Conservation (phyloP, 805 yeast genomes). For the Yamadazyma laniorum region DNA sequence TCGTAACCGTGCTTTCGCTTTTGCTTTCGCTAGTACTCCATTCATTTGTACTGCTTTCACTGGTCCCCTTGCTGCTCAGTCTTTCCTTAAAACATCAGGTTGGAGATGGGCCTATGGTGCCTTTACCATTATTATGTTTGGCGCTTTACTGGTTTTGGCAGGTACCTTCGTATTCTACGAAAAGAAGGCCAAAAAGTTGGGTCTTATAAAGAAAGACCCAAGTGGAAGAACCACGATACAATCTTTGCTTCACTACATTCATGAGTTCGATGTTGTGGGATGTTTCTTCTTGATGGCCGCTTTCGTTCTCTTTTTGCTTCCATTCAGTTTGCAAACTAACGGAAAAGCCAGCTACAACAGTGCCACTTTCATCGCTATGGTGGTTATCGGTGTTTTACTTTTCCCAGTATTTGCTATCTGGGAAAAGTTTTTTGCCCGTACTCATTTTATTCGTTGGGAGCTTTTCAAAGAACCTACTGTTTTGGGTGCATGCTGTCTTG, state of each 20-base stretch:
- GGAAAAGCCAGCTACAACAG: slow-evolving; percentile 34
- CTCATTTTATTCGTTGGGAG: slow-evolving; percentile 23
- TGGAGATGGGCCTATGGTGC: slow-evolving; percentile 59
- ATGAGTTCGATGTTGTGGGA: slow-evolving; percentile 42
- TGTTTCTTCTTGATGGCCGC: slow-evolving; percentile 37
- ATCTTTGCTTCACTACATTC: slow-evolving; percentile 27
- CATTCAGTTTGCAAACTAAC: slow-evolving; percentile 32
- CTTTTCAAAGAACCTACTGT: slow-evolving; percentile 23
- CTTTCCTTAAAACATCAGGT: slow-evolving; percentile 27
- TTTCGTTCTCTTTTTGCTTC: slow-evolving; percentile 37
- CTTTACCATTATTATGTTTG: slow-evolving; percentile 47
- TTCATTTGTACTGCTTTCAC: slow-evolving; percentile 43
- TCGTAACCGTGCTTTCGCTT: slow-evolving; percentile 23
- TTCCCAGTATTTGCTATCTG: slow-evolving; percentile 14
- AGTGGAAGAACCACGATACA: slow-evolving; percentile 6
- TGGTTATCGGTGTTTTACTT: slow-evolving; percentile 35
- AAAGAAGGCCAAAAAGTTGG: slow-evolving; percentile 24
- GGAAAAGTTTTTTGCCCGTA: slow-evolving; percentile 17
- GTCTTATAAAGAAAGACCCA: slow-evolving; percentile 5
- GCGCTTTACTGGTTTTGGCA: slow-evolving; percentile 33
- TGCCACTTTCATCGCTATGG: slow-evolving; percentile 45
- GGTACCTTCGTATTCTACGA: slow-evolving; percentile 31
- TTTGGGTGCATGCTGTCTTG: slow-evolving; percentile 7
- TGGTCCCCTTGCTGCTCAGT: slow-evolving; percentile 36
- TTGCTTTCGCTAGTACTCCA: slow-evolving; percentile 30